Percentiles rank a stretch among this genome's conserved stretches.
These are phyloP conservation scores for Ustilago crameri DNA, from an alignment of 1,284 basidiomycete species.

Conservation along the genomic window DNA sequence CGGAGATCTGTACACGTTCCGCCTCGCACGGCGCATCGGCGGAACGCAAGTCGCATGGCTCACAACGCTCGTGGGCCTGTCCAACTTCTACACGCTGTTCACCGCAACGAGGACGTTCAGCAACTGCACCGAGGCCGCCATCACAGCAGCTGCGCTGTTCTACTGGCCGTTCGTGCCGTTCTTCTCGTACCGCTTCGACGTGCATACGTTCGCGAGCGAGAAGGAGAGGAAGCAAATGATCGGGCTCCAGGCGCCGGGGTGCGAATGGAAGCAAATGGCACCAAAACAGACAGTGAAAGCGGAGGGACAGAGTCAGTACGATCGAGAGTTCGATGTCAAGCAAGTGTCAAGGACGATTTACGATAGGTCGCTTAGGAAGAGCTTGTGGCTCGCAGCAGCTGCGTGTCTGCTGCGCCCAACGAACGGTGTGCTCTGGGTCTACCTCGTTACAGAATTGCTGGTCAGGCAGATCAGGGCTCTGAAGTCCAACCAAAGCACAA, in stretches of 20 bases:
- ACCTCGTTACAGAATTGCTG: constrained; percentile 60
- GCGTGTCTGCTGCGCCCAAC: constrained; percentile 87
- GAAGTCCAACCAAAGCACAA: background rate
- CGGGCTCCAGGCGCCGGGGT: constrained; percentile 7
- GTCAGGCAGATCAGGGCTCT: constrained; percentile 14
- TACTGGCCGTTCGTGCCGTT: constrained; percentile 74
- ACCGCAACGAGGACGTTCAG: constrained; percentile 88
- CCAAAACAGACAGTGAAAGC: background rate
- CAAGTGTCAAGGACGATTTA: constrained; percentile 15
- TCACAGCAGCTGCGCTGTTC: constrained; percentile 81
- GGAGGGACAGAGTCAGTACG: constrained; percentile 11
- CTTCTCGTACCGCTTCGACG: constrained; percentile 14
- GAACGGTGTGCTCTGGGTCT: constrained; percentile 85
- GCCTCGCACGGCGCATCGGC: constrained; percentile 75
- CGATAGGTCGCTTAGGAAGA: constrained; percentile 15
- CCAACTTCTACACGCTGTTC: constrained; percentile 86
- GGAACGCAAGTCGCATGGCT: constrained; percentile 73
- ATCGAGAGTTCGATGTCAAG: constrained; percentile 15
- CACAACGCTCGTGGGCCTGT: constrained; percentile 77
- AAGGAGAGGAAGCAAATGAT: constrained; percentile 7
- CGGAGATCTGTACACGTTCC: constrained; percentile 81
- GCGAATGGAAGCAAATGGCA: constrained; percentile 9
- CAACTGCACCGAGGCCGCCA: constrained; percentile 89
- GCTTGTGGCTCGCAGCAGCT: constrained; percentile 72
- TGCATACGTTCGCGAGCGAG: constrained; percentile 4